Evolutionary conservation across 345 rosid species (phyloP).

Genomic region (Raphanus sativus): DNA sequence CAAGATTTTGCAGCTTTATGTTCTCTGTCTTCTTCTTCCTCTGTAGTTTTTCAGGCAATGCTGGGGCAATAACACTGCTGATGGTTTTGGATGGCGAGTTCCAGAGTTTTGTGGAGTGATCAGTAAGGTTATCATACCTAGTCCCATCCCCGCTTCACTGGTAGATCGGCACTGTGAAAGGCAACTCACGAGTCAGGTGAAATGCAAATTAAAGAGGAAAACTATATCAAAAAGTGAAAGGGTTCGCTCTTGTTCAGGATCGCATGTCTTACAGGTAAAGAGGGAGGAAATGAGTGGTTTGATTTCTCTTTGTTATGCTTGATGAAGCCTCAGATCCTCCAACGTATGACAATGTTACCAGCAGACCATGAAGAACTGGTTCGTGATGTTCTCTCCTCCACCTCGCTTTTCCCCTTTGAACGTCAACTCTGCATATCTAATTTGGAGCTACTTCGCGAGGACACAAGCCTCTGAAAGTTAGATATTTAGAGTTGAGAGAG

Average conservation of each 20-base stretch:
- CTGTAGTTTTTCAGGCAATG: constrained; percentile 21
- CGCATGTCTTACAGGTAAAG: constrained; percentile 52
- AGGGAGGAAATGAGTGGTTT: constrained; percentile 48
- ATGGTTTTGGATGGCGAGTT: constrained; percentile 46
- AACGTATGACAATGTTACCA: constrained; percentile 28
- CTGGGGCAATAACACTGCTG: constrained; percentile 41
- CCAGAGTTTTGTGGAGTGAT: no score
- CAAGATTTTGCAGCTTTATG: constrained; percentile 24
- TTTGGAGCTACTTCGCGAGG: constrained; percentile 35
- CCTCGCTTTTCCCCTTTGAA: constrained; percentile 28
- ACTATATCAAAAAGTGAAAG: constrained; percentile 19
- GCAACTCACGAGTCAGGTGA: constrained; percentile 28
- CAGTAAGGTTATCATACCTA: no score
- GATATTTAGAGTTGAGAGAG: constrained; percentile 40
- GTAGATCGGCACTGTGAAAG: constrained; percentile 32
- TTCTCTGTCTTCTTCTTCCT: constrained; percentile 1
- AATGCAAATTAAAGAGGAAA: not conserved
- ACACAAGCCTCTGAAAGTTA: constrained; percentile 30
- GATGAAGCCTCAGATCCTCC: constrained; percentile 41
- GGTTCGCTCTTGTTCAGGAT: constrained; percentile 15
- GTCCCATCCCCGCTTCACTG: no score
- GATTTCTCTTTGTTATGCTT: constrained; percentile 30
- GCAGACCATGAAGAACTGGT: constrained; percentile 44
- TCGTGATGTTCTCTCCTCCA: constrained; percentile 33
- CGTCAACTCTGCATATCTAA: constrained; percentile 38